These are phyloP conservation scores for Fusarium sp. DNA, from an alignment of 2,329 filamentous ascomycete genomes.

Conservation along the genomic window DNA sequence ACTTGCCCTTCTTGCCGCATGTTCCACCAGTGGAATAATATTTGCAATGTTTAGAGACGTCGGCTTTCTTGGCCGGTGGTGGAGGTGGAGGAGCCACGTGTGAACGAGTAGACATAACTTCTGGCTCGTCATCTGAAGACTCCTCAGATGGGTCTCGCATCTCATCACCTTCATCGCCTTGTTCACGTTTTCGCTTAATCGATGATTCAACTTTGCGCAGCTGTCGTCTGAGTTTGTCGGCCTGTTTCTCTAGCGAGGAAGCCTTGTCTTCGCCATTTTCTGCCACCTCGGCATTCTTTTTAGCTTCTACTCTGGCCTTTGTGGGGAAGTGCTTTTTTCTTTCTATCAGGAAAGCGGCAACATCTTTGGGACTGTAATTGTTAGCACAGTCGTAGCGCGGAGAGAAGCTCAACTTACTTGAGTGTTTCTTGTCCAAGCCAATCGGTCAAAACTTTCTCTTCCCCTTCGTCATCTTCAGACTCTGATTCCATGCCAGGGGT, in stretches of 20 bases:
- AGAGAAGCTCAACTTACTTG: slow-evolving; percentile 57
- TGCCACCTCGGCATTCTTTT: slow-evolving; percentile 62
- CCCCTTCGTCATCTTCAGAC: slow-evolving; percentile 74
- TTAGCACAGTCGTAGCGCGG: slow-evolving; percentile 18
- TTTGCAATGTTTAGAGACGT: slow-evolving; percentile 75
- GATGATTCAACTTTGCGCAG: slow-evolving; percentile 77
- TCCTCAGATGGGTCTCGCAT: slow-evolving; percentile 66
- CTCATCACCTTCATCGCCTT: slow-evolving; percentile 74
- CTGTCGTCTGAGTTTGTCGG: slow-evolving; percentile 71
- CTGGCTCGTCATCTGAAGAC: slow-evolving; percentile 69
- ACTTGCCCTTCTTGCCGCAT: slow-evolving; percentile 80
- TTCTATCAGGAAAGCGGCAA: slow-evolving; percentile 84
- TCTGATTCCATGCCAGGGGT: slow-evolving; percentile 73
- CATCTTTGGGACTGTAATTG: slow-evolving; percentile 69
- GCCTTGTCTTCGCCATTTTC: slow-evolving; percentile 69
- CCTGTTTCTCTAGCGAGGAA: slow-evolving; percentile 67
- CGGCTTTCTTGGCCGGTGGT: slow-evolving; percentile 66
- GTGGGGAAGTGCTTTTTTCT: slow-evolving; percentile 85
- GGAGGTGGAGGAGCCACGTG: slow-evolving; percentile 50
- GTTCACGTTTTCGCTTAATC: slow-evolving; percentile 75
- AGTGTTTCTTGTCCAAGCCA: slow-evolving; percentile 66
- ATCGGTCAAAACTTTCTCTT: slow-evolving; percentile 74
- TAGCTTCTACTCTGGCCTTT: slow-evolving; percentile 73
- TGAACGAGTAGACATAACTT: slow-evolving; percentile 64
- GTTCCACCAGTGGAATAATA: slow-evolving; percentile 76